Base-by-base conservation (phyloP, 306 rosid genomes). In the Medicago truncatula region DNA sequence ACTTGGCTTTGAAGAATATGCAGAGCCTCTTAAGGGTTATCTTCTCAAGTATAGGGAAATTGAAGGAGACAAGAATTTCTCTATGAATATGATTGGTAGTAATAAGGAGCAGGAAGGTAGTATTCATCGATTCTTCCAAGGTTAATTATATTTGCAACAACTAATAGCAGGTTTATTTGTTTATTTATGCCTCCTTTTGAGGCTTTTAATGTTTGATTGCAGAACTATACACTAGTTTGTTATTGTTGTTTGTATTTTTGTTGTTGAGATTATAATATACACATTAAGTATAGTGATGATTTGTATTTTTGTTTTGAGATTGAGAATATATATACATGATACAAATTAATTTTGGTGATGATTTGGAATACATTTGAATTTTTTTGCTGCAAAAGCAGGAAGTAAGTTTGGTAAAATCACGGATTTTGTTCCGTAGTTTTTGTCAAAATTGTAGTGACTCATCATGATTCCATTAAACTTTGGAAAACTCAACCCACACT, bases 1-100 rank as follows among this genome's bases (percentile, higher is more conserved):
- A 3, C 87, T 86, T 8, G 90, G 93, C 0, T 88, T 88, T 39
- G 86, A 84, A 43, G 87, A 85, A 6, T 88, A 88, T 58, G 90
- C 83, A 4, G 88, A 86, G 16, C 90, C 93, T 3, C 78, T 88
- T 65, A 84, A 88, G 87, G 25, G 73, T 74, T 88, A 88, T 7
- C 77, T 88, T 8, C 85, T 72, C 16, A 88, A 84, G 83, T 83
- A 84, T 38, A 71, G 90, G 9, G 90, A 88, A 80, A 76, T 86
- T 76, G 88, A 84, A 49, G 88, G 88, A 0, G 93, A 86, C 57
- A 86, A 16, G 77, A 88, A 69, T 7, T 77, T 61, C 31, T 31
- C 67, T 61, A 23, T 61, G 18, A 7, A 67, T 11, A 4, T 71
- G 21, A 9, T 78, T 12, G 75, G 63, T 28, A 41, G 11, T 41